A percentile compares a stretch with the other conserved stretches of the same genome.
Evolutionary conservation across 352 stramenopile species (phyloP).

Genomic region (Phytophthora agathidicida): DNA sequence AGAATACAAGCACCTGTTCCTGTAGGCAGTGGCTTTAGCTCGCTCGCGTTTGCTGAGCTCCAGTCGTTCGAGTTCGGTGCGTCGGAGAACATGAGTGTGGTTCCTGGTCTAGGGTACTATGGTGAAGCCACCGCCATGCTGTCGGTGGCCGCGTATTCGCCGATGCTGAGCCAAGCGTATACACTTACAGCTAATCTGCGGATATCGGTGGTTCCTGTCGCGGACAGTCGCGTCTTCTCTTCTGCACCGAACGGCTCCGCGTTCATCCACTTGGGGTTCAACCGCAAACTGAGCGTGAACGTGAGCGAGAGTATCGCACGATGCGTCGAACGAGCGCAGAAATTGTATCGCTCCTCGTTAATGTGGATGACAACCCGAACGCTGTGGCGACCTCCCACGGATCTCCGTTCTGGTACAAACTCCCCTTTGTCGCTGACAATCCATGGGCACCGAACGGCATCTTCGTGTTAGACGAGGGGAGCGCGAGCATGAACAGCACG

Average conservation of each 20-base stretch:
- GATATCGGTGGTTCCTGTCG: slow-evolving; percentile 18
- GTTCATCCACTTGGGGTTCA: slow-evolving; percentile 21
- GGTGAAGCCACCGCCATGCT: slow-evolving; percentile 10
- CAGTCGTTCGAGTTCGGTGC: slow-evolving; percentile 6
- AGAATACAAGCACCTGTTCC: background rate
- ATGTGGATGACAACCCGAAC: background rate
- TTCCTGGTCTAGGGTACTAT: slow-evolving; percentile 11
- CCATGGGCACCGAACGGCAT: background rate
- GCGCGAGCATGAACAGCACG: slow-evolving; percentile 11
- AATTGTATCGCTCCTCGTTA: slow-evolving; percentile 1
- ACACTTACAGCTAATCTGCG: slow-evolving; percentile 11
- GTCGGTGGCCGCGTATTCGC: slow-evolving; percentile 9
- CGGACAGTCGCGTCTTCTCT: slow-evolving; percentile 14
- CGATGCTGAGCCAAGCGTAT: background rate
- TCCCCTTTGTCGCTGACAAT: background rate
- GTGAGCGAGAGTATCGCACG: slow-evolving; percentile 8
- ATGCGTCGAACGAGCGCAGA: background rate
- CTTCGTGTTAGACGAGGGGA: slow-evolving; percentile 16
- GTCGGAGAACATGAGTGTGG: slow-evolving; percentile 12
- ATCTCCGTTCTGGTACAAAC: slow-evolving; percentile 12
- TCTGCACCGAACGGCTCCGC: slow-evolving; percentile 7
- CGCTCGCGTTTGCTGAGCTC: slow-evolving; percentile 9
- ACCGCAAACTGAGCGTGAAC: slow-evolving; percentile 16
- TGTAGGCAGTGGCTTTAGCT: background rate
- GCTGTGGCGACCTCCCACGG: background rate